These are phyloP conservation scores for Penicillium sp. DNA, from an alignment of 2,329 filamentous ascomycete species.

Conservation along the genomic window DNA sequence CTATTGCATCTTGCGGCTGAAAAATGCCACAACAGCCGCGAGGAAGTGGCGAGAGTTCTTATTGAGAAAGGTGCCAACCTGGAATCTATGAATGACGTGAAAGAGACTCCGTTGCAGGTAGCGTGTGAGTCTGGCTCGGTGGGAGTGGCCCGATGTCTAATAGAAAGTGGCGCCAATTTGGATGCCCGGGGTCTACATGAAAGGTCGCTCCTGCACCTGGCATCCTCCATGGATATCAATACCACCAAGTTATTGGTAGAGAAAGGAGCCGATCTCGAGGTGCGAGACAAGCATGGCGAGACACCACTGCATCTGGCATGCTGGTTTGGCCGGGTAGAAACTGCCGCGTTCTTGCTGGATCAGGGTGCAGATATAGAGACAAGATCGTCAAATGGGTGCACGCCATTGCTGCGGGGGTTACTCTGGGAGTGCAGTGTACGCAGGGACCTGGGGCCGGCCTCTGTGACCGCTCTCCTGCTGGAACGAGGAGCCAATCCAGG, in stretches of 20 bases:
- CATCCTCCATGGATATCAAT: background rate
- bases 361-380: slow-evolving; percentile 14
- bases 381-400: background rate
- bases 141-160: slow-evolving; percentile 3
- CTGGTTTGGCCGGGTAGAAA: background rate
- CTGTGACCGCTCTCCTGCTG: slow-evolving; percentile 2
- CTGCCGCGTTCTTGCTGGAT: slow-evolving; percentile 11
- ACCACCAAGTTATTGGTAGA: slow-evolving; percentile 6
- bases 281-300: background rate
- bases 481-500: slow-evolving; percentile 4
- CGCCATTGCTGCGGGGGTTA: slow-evolving; percentile 9
- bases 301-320: slow-evolving; percentile 13
- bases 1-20: slow-evolving; percentile 1
- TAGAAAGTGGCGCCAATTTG: background rate
- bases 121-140: background rate
- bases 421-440: background rate
- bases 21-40: background rate
- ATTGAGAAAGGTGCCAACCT: slow-evolving; percentile 4
- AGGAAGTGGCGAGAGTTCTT: background rate
- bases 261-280: slow-evolving; percentile 5
- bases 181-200: background rate
- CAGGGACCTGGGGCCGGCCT: background rate
- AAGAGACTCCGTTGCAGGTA: background rate
- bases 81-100: background rate
- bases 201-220: slow-evolving; percentile 8